Evolutionary conservation across 2,329 filamentous ascomycete genomes (phyloP).

Genomic region (Endocalyx cinctus): DNA sequence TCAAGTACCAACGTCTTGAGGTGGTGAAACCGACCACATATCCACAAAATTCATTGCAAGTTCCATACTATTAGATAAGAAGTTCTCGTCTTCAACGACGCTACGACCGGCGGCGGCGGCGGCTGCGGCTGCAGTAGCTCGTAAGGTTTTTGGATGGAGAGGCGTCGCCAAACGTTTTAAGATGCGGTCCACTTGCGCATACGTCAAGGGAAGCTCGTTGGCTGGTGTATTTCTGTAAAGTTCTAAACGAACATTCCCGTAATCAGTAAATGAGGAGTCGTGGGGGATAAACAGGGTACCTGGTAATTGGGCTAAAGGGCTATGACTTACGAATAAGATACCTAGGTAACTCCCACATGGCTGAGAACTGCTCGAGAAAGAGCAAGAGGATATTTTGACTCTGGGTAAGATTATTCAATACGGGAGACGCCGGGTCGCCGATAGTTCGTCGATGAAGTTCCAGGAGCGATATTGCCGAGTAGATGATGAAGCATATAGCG

Average conservation of each 20-base stretch:
- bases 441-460: constrained; percentile 23
- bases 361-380: constrained; percentile 19
- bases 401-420: constrained; percentile 8
- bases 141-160: background rate
- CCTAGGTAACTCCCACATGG: constrained; percentile 16
- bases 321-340: constrained; percentile 16
- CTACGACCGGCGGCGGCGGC: too few species aligned
- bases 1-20: too few species aligned
- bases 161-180: background rate
- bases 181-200: background rate
- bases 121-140: background rate
- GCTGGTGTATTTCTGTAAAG: background rate
- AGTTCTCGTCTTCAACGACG: background rate
- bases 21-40: constrained; percentile 9
- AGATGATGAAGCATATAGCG: constrained; percentile 29
- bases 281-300: too few species aligned
- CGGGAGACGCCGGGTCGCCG: constrained; percentile 3
- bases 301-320: background rate
- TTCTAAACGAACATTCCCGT: background rate
- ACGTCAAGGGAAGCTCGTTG: background rate
- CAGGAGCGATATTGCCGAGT: constrained; percentile 22
- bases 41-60: constrained; percentile 1
- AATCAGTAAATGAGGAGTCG: too few species aligned
- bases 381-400: constrained; percentile 14
- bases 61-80: background rate